Conservation (phyloP, 306 rosid genomes). For the Spatholobus suberectus region DNA sequence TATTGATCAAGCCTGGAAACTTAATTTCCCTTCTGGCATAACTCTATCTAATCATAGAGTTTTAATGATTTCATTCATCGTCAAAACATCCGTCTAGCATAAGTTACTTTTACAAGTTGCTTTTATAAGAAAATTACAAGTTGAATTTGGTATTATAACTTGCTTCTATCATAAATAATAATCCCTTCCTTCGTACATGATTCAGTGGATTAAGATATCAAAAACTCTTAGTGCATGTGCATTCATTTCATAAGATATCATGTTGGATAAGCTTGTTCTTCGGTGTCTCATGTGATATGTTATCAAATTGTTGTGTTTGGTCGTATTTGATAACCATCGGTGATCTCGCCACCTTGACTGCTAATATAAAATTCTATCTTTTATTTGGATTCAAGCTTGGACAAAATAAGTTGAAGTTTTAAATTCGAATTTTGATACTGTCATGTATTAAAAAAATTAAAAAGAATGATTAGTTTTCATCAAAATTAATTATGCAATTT, state of each 20-base stretch:
- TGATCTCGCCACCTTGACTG: background rate
- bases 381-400: background rate
- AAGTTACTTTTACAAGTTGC: background rate
- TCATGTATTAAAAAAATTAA: no score
- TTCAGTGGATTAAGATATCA: background rate
- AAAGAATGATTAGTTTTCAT: no score
- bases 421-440: background rate
- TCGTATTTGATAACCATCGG: background rate
- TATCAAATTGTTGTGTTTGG: background rate
- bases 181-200: background rate
- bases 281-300: constrained; percentile 30
- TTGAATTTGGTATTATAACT: background rate
- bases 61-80: background rate
- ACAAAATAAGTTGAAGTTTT: background rate
- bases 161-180: background rate
- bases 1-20: background rate
- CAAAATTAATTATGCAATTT: background rate
- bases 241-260: background rate
- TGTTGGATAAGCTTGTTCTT: background rate
- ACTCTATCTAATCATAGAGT: background rate
- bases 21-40: background rate
- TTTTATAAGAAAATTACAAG: background rate
- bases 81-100: background rate
- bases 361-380: background rate
- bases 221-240: background rate